phyloP scores from a whole-genome alignment of 1,284 basidiomycete genomes.

The Leccinum pachyderme region DNA sequence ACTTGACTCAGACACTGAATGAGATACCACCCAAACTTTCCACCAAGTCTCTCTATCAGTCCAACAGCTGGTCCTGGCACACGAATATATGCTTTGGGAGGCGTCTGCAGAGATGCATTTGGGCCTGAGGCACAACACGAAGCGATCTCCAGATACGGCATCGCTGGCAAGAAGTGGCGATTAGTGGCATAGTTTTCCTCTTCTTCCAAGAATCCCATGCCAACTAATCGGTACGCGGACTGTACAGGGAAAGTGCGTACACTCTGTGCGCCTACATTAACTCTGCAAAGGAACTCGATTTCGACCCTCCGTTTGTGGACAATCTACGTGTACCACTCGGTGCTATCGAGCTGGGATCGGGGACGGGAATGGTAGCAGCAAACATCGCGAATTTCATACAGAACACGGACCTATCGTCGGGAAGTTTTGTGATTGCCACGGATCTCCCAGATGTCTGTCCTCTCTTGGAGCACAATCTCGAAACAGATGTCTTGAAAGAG shows the following conservation, averaged over 20 bases:
- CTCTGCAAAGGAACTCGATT: constrained; percentile 37
- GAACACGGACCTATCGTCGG: not conserved
- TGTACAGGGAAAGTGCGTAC: constrained; percentile 71
- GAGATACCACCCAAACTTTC: constrained; percentile 34
- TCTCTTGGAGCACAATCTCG: constrained; percentile 56
- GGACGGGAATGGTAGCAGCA: constrained; percentile 63
- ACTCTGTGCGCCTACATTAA: constrained; percentile 56
- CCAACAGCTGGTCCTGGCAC: constrained; percentile 9
- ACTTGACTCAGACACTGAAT: not conserved
- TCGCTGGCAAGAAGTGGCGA: constrained; percentile 76
- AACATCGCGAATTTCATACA: constrained; percentile 39
- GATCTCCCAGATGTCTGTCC: constrained; percentile 71
- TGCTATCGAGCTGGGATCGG: constrained; percentile 68
- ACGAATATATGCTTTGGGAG: not conserved
- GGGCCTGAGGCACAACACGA: constrained; percentile 48
- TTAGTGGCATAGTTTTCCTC: constrained; percentile 11
- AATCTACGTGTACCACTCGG: constrained; percentile 7
- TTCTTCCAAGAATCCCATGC: not conserved
- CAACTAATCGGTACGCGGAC: not conserved
- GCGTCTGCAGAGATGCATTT: constrained; percentile 34
- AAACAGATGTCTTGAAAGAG: not conserved
- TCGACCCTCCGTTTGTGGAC: constrained; percentile 57
- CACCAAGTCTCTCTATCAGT: constrained; percentile 33
- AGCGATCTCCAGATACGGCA: constrained; percentile 69
- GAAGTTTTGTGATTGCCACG: constrained; percentile 54